Evolutionary conservation across 352 stramenopile species (phyloP), one percentile per base, ranked within the genome.

Genomic region (Thraustochytrium striatum): DNA sequence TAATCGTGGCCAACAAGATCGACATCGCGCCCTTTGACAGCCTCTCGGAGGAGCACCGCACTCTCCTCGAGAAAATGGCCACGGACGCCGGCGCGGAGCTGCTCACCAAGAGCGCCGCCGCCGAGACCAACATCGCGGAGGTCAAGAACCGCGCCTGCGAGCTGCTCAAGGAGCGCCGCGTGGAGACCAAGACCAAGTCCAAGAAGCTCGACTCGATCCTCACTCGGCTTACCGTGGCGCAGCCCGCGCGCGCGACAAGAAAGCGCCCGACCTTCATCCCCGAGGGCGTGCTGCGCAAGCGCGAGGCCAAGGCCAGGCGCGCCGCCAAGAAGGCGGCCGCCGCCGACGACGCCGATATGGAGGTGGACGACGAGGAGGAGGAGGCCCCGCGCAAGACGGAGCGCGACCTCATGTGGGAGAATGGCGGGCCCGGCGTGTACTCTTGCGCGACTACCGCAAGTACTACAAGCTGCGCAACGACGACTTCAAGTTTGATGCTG

Each of bases 1-100:
- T 99, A 69, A 87, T 99, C 28, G 95, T 99, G 57, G 93, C 94
- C 82, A 99, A 99, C 88, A 99, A 99, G 87, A 96, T 97, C 73
- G 97, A 99, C 85, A 88, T 97, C 79, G 92, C 95, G 83, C 90
- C 89, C 44, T 98, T 95, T 82, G 93, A 98, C 16, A 89, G 87
- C 33, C 84, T 99, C 1, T 85, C 87, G 61, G 69, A 81, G 35
- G 83, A 89, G 36, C 89, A 95, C 83, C 87, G 92, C 72, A 68
- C 87, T 72, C 87, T 92, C 81, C 86, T 93, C 52, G 85, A 93
- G 68, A 81, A 82, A 3, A 80, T 92, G 28, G 82, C 84, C 7
- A 83, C 57, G 39, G 72, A 85, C 32, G 32, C 78, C 7, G 50
- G 70, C 32, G 82, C 82, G 33, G 41, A 84, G 41, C 81, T 99